These are phyloP conservation scores for Moesziomyces sp. DNA, from an alignment of 1,284 basidiomycete genomes.

Conservation along the genomic window DNA sequence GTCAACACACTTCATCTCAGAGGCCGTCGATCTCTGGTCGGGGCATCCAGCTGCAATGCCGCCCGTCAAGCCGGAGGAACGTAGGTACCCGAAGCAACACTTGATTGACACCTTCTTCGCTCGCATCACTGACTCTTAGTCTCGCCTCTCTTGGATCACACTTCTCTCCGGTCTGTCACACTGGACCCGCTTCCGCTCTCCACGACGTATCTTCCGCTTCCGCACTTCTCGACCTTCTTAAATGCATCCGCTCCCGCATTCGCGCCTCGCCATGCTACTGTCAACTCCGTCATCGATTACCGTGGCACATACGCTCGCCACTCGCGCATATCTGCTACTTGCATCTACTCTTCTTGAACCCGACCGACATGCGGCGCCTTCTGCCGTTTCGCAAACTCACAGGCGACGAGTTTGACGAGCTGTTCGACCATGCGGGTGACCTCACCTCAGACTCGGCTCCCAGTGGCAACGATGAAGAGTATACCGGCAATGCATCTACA, in stretches of 20 bases:
- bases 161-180: slow-evolving; percentile 3
- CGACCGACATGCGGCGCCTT: too few species aligned
- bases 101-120: too few species aligned
- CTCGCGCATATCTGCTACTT: neutral
- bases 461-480: slow-evolving; percentile 22
- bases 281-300: neutral
- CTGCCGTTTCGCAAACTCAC: neutral
- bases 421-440: slow-evolving; percentile 24
- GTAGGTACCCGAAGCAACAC: slow-evolving; percentile 8
- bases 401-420: slow-evolving; percentile 44
- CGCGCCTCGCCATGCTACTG: neutral
- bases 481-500: slow-evolving; percentile 3
- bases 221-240: neutral
- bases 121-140: too few species aligned
- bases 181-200: neutral
- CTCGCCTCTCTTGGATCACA: too few species aligned
- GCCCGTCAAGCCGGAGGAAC: slow-evolving; percentile 25
- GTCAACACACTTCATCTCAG: too few species aligned
- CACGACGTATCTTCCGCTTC: neutral
- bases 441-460: slow-evolving; percentile 14
- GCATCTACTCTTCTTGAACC: too few species aligned
- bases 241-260: slow-evolving; percentile 1
- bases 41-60: neutral
- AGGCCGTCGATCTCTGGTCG: neutral
- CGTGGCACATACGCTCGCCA: neutral